phyloP scores from a whole-genome alignment of 345 rosid species.

The Citrus hindsii region DNA sequence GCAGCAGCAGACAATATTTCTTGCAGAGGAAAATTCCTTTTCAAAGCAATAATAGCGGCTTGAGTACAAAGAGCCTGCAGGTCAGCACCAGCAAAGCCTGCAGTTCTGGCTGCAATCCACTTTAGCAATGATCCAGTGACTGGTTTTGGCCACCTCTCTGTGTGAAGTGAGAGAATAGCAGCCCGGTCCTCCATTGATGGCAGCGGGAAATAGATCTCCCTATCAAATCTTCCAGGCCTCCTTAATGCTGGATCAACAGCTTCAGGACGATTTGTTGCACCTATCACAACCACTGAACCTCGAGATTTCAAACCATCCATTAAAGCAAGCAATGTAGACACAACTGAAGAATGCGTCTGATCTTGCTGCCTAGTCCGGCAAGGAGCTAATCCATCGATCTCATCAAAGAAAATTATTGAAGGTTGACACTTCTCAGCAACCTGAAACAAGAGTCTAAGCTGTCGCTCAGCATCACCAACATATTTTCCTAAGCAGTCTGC shows the following conservation, averaged over 20 bases:
- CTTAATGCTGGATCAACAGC: constrained; percentile 98
- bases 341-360: constrained; percentile 98
- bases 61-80: constrained; percentile 97
- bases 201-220: constrained; percentile 92
- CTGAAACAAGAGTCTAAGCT: constrained; percentile 96
- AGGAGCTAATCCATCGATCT: constrained; percentile 98
- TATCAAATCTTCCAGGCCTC: constrained; percentile 98
- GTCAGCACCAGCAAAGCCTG: constrained; percentile 98
- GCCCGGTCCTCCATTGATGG: constrained; percentile 85
- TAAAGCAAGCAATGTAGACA: constrained; percentile 91
- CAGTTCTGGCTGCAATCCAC: constrained; percentile 83
- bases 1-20: constrained; percentile 72
- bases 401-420: constrained; percentile 95
- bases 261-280: constrained; percentile 98
- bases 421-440: constrained; percentile 98
- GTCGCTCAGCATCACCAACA: constrained; percentile 99
- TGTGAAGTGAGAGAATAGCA: constrained; percentile 88
- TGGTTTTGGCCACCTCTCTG: constrained; percentile 90
- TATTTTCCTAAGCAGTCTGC: constrained; percentile 99
- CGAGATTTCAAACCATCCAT: constrained; percentile 96
- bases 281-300: constrained; percentile 97
- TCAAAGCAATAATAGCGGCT: constrained; percentile 83
- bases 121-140: constrained; percentile 72
- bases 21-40: constrained; percentile 92
- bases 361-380: constrained; percentile 88